Conservation (phyloP, 2,329 filamentous ascomycete genomes). For the Onygena corvina region DNA sequence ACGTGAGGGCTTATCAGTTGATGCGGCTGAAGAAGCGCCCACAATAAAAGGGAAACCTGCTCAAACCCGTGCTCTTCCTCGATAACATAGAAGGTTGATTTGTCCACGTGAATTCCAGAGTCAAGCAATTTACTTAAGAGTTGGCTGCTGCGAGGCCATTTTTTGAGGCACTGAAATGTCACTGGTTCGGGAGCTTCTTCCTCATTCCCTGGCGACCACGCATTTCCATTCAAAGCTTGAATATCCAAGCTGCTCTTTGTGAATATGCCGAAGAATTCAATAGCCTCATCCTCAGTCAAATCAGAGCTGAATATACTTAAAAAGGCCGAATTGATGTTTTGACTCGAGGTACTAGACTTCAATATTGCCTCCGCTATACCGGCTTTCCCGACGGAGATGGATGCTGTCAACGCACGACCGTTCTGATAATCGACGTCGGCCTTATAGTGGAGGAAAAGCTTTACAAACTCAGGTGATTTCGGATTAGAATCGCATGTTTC, state of each 20-base stretch:
- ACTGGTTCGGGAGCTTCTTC: constrained; percentile 38
- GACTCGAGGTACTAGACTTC: constrained; percentile 18
- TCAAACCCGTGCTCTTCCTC: constrained; percentile 42
- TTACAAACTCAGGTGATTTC: constrained; percentile 35
- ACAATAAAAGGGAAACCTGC: constrained; percentile 46
- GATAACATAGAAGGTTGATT: constrained; percentile 37
- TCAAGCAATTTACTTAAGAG: constrained; percentile 45
- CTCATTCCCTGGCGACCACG: constrained; percentile 37
- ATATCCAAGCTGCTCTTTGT: constrained; percentile 17
- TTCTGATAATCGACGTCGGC: constrained; percentile 42
- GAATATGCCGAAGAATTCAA: constrained; percentile 43
- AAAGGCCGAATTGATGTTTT: constrained; percentile 43
- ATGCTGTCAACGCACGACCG: constrained; percentile 40
- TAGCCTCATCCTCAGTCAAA: constrained; percentile 39
- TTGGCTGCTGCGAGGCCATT: constrained; percentile 44
- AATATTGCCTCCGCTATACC: constrained; percentile 21
- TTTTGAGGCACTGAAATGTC: constrained; percentile 42
- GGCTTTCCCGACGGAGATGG: constrained; percentile 43
- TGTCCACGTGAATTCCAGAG: constrained; percentile 49
- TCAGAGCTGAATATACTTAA: constrained; percentile 45
- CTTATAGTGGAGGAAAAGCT: constrained; percentile 27
- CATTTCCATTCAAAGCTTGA: constrained; percentile 7
- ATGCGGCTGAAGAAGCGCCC: constrained; percentile 51
- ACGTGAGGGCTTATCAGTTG: constrained; percentile 50
- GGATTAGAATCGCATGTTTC: constrained; percentile 31